Base-by-base conservation (phyloP, 1,284 basidiomycete genomes). In the Vanrija humicola region DNA sequence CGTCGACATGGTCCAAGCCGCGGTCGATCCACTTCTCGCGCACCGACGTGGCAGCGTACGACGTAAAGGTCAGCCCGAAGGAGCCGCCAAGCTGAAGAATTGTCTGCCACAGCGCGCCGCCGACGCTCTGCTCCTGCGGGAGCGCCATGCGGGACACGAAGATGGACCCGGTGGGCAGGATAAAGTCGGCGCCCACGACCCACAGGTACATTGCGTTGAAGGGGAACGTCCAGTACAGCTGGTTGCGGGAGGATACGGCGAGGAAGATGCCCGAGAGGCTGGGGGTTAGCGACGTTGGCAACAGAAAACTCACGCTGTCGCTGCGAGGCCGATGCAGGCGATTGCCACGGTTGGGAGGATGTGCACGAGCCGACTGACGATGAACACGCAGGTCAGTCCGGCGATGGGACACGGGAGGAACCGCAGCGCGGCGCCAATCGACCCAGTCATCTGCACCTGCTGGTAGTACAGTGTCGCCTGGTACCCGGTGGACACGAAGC, bases 181-280 rank as follows among this genome's bases (percentile, higher is more conserved):
- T 82, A 62, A 89, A 87, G 66, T 90, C 87, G 0, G 83, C 86
- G 38, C 88, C 88, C 45, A 87, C 79, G 21, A 88, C 86, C 25
- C 81, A 75, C 48, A 88, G 63, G 44, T 84, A 78, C 52, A 48
- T 48, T 6, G 29, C 52, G 39, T 54, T 51, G 49, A 58, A 58
- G 5, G 55, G 54, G 18, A 50, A 45, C 3, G 39, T 50, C 56
- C 56, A 58, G 45, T 58, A 58, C 16, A 43, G 18, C n/a, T 50
- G 39, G n/a, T 48, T 25, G 81, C 19, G 82, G 65, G 42, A 40
- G 55, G 90, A 85, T 3, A 89, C 67, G 0, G 88, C 87, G 61
- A 91, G 87, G 5, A 92, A 78, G n/a, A 90, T 75, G 52, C 82
- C 83, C 0, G 87, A 85, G 8, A 79, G 61, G 34, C 34, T 34